A percentile compares a stretch with the other conserved stretches of the same genome.
These are phyloP conservation scores for Agmasoma carcini DNA, from an alignment of 371 early-diverging fungal species.

Conservation along the genomic window DNA sequence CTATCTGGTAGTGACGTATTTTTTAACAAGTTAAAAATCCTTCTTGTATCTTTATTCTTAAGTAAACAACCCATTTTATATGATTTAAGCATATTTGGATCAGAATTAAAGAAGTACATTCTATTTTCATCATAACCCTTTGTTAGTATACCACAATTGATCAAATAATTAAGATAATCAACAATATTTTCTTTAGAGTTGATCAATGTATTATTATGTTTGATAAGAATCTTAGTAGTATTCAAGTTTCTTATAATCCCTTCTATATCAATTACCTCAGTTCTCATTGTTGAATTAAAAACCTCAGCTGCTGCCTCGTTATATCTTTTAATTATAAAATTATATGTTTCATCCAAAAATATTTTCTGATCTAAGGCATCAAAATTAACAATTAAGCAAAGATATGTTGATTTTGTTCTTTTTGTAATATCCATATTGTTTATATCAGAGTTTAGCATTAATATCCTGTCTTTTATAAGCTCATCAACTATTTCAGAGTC, in stretches of 20 bases:
- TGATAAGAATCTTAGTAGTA: constrained; percentile 1
- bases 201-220: constrained; percentile 8
- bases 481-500: background rate
- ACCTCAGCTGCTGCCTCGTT: constrained; percentile 13
- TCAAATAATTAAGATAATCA: constrained; percentile 35
- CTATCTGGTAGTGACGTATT: constrained; percentile 14
- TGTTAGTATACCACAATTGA: constrained; percentile 6
- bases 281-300: constrained; percentile 18
- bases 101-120: constrained; percentile 1
- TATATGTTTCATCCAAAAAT: background rate
- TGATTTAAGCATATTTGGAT: background rate
- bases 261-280: background rate
- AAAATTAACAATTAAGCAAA: constrained; percentile 25
- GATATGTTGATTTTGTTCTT: background rate
- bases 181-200: constrained; percentile 23
- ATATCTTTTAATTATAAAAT: constrained; percentile 11
- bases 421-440: background rate
- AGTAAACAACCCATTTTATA: constrained; percentile 13
- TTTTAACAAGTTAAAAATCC: constrained; percentile 25
- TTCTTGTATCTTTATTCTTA: constrained; percentile 1
- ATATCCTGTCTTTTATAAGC: background rate
- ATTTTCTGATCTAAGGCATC: constrained; percentile 13
- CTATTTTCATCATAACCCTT: constrained; percentile 7
- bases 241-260: constrained; percentile 18
- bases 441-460: background rate